Percentiles rank a stretch among this genome's conserved stretches.
phyloP scores from a whole-genome alignment of 2,329 filamentous ascomycete species.

The Microsporum canis region DNA sequence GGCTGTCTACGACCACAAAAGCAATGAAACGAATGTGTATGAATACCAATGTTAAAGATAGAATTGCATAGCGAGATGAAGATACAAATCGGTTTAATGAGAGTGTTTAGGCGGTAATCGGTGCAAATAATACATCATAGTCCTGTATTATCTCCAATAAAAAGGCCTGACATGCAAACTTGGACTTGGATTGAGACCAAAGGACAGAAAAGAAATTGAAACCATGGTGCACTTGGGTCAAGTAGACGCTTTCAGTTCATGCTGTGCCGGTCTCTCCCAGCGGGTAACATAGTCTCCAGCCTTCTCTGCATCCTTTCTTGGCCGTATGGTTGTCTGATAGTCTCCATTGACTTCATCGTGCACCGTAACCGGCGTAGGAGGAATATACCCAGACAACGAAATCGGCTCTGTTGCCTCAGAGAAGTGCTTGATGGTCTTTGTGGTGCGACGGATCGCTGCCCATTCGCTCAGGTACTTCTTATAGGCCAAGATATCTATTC shows the following conservation, averaged over 20 bases:
- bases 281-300: conserved; percentile 7
- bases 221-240: not conserved
- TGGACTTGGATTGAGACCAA: not conserved
- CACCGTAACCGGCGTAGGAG: not conserved
- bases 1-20: not conserved
- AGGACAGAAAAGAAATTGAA: not conserved
- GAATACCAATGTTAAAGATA: not conserved
- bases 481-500: conserved; percentile 6
- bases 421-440: conserved; percentile 7
- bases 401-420: conserved; percentile 6
- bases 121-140: not conserved
- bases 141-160: not conserved
- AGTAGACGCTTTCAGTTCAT: not conserved
- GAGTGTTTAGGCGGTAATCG: not conserved
- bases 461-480: conserved; percentile 4
- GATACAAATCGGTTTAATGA: not conserved
- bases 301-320: not conserved
- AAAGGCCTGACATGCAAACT: not conserved
- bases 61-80: not conserved
- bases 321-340: not conserved
- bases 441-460: conserved; percentile 6
- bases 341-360: not conserved
- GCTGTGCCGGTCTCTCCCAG: conserved; percentile 8
- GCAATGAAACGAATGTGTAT: not conserved
- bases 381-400: not conserved